These are phyloP conservation scores for Aspergillus uvarum DNA, from an alignment of 2,329 filamentous ascomycete genomes.

Conservation along the genomic window DNA sequence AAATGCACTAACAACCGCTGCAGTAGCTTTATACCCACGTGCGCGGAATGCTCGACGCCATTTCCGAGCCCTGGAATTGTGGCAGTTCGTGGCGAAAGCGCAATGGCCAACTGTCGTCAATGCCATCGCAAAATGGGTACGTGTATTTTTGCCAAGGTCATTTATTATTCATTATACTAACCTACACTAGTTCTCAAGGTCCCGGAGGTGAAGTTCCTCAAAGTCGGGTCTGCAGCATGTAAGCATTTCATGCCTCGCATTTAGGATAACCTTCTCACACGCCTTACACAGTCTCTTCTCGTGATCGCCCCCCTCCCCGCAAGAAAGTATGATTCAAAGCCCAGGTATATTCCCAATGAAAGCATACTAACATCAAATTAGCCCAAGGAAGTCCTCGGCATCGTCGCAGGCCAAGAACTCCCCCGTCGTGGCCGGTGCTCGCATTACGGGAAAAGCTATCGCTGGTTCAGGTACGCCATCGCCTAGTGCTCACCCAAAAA, in stretches of 20 bases:
- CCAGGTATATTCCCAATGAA: not conserved
- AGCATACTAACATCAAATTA: constrained; percentile 15
- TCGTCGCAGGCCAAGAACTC: constrained; percentile 55
- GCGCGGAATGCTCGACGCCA: constrained; percentile 69
- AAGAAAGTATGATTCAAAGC: constrained; percentile 36
- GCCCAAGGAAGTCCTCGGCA: constrained; percentile 54
- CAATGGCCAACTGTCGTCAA: constrained; percentile 72
- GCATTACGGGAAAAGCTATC: constrained; percentile 56
- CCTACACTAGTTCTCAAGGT: constrained; percentile 62
- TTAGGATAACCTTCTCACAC: not conserved
- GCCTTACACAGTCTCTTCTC: constrained; percentile 26
- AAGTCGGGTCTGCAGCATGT: constrained; percentile 61
- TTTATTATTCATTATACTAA: not conserved
- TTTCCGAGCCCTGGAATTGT: constrained; percentile 63
- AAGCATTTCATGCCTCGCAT: constrained; percentile 15
- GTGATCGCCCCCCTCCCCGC: constrained; percentile 31
- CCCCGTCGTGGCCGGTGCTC: constrained; percentile 54
- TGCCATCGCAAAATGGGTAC: constrained; percentile 75
- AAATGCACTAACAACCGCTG: constrained; percentile 7
- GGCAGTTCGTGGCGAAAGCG: constrained; percentile 70
- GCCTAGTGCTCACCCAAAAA: not conserved
- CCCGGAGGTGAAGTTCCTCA: constrained; percentile 74
- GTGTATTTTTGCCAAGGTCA: constrained; percentile 13
- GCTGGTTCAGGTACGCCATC: constrained; percentile 53
- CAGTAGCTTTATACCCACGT: constrained; percentile 77